Conservation (phyloP, 495 filamentous ascomycete species). For the Thermochaetoides thermophila region DNA sequence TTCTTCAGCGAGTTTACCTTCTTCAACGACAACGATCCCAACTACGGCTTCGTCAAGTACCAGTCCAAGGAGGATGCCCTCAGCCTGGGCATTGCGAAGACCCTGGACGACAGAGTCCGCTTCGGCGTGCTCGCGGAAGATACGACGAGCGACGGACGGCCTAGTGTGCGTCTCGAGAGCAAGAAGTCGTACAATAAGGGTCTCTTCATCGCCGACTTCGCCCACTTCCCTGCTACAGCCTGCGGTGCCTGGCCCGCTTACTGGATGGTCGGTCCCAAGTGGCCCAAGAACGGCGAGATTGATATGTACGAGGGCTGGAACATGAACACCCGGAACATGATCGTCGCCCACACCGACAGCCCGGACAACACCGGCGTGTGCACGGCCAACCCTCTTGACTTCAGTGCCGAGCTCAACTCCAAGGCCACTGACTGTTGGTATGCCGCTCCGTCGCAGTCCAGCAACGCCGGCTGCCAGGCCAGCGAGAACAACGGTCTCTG, state of each 20-base stretch:
- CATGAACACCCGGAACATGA: conserved; percentile 41
- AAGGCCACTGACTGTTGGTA: conserved; percentile 42
- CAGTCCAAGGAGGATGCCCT: conserved; percentile 36
- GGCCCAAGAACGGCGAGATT: conserved; percentile 71
- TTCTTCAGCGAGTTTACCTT: conserved; percentile 42
- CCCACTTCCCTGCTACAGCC: conserved; percentile 48
- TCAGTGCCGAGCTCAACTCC: conserved; percentile 34
- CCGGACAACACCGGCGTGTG: conserved; percentile 45
- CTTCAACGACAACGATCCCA: conserved; percentile 39
- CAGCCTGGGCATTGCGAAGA: conserved; percentile 37
- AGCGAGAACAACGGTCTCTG: conserved; percentile 32
- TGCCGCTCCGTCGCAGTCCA: conserved; percentile 13
- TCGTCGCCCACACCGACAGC: conserved; percentile 58
- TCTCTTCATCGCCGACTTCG: conserved; percentile 55
- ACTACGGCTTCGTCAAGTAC: conserved; percentile 53
- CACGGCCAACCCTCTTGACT: conserved; percentile 27
- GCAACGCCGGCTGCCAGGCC: conserved; percentile 23
- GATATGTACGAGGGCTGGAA: conserved; percentile 86
- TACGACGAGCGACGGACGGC: conserved; percentile 34
- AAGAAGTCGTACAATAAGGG: conserved; percentile 49
- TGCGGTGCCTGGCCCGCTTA: conserved; percentile 49
- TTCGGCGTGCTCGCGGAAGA: conserved; percentile 31
- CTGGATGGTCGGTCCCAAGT: conserved; percentile 62
- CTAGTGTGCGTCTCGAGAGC: conserved; percentile 53
- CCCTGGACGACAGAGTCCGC: conserved; percentile 29